Evolutionary conservation across 2,329 filamentous ascomycete genomes (phyloP).

Genomic region (Capronia americana): DNA sequence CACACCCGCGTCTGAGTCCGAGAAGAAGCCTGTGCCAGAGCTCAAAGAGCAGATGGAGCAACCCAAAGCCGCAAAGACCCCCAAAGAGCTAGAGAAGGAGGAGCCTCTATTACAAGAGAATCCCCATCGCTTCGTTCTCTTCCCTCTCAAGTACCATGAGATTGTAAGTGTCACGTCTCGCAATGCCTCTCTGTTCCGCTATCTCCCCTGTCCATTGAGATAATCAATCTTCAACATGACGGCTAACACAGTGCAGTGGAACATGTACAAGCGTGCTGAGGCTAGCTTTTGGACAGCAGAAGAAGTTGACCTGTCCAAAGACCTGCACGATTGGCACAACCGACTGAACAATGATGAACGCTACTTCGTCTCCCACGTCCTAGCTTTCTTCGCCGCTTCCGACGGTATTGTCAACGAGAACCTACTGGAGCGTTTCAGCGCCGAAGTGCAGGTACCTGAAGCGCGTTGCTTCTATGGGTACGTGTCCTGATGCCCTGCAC

Average conservation of each 20-base stretch:
- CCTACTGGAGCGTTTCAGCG: constrained; percentile 95
- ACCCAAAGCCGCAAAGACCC: constrained; percentile 52
- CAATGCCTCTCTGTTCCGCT: constrained; percentile 49
- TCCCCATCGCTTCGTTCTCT: constrained; percentile 92
- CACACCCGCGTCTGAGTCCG: constrained; percentile 60
- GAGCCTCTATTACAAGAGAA: constrained; percentile 97
- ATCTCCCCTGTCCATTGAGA: constrained; percentile 5
- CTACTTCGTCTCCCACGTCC: constrained; percentile 97
- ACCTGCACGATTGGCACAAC: constrained; percentile 99
- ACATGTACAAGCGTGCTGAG: constrained; percentile 99
- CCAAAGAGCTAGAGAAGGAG: constrained; percentile 74
- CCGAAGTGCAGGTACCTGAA: constrained; percentile 95
- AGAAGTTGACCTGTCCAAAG: constrained; percentile 98
- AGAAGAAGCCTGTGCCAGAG: constrained; percentile 60
- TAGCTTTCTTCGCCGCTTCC: constrained; percentile 98
- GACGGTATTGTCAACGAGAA: constrained; percentile 99
- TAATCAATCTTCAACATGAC: constrained; percentile 21
- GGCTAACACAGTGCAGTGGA: constrained; percentile 74
- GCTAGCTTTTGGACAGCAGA: constrained; percentile 99
- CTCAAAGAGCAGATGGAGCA: constrained; percentile 55
- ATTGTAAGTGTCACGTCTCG: constrained; percentile 30
- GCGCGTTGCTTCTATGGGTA: constrained; percentile 94
- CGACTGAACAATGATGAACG: constrained; percentile 94
- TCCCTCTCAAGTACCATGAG: constrained; percentile 78
- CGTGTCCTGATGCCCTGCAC: constrained; percentile 1